phyloP scores from a whole-genome alignment of 169 alveolate species.

The Plasmodium malariae region DNA sequence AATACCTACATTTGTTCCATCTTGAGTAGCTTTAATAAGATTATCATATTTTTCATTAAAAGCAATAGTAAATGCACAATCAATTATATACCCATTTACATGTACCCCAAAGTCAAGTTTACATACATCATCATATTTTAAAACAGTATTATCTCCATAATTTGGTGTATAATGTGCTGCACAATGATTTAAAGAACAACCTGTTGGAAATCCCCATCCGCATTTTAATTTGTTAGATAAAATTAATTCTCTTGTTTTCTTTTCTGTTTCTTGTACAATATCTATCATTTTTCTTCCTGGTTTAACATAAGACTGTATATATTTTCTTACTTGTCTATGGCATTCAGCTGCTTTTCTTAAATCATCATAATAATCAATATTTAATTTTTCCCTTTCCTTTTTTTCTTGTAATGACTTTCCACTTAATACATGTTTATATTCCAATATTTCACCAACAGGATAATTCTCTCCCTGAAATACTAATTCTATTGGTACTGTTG shows the following conservation, averaged over 20 bases:
- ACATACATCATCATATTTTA: conserved; percentile 92
- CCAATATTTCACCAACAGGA: conserved; percentile 80
- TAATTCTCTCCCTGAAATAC: conserved; percentile 75
- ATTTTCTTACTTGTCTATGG: conserved; percentile 98
- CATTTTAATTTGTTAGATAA: conserved; percentile 96
- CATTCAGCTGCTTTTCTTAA: conserved; percentile 99
- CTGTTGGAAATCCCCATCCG: conserved; percentile 99
- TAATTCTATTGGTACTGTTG: conserved; percentile 85
- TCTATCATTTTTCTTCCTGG: conserved; percentile 96
- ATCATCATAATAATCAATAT: conserved; percentile 91
- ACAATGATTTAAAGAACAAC: conserved; percentile 96
- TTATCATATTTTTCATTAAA: conserved; percentile 91
- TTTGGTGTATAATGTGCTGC: conserved; percentile 99
- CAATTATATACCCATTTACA: conserved; percentile 98
- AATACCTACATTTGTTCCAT: conserved; percentile 99
- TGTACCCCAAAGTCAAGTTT: conserved; percentile 99
- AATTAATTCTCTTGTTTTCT: conserved; percentile 95
- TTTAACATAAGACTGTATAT: conserved; percentile 94
- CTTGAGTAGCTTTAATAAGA: conserved; percentile 96
- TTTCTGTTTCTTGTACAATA: conserved; percentile 96
- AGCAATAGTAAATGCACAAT: conserved; percentile 99
- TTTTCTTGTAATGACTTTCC: conserved; percentile 89
- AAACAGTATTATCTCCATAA: conserved; percentile 91
- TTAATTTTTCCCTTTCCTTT: conserved; percentile 92
- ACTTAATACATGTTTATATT: conserved; percentile 51